Percentiles rank a stretch among this genome's conserved stretches.
These are phyloP conservation scores for Gentiana straminea DNA, from an alignment of 257 asterid genomes.

Conservation along the genomic window DNA sequence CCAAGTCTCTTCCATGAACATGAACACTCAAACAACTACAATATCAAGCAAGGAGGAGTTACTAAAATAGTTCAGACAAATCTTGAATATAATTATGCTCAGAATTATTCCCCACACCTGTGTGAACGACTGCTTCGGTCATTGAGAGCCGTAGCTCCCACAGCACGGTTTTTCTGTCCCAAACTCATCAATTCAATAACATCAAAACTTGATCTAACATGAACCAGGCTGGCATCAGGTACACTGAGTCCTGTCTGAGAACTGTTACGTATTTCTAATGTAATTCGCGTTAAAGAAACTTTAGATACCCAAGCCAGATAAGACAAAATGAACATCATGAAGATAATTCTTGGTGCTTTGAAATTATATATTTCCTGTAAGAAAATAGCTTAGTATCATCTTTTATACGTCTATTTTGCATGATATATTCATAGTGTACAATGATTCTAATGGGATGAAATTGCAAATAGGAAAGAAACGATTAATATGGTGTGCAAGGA, in stretches of 20 bases:
- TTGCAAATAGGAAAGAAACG: slow-evolving; percentile 2
- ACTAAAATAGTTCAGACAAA: slow-evolving; percentile 6
- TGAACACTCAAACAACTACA: slow-evolving; percentile 93
- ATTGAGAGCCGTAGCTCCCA: slow-evolving; percentile 95
- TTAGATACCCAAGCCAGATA: background rate
- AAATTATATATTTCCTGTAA: background rate
- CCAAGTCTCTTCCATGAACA: slow-evolving; percentile 83
- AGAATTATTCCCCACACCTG: slow-evolving; percentile 34
- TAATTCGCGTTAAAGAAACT: slow-evolving; percentile 41
- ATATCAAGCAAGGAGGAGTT: background rate
- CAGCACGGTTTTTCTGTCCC: slow-evolving; percentile 82
- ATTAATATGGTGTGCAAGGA: slow-evolving; percentile 33
- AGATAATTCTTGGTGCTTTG: background rate
- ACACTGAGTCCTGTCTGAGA: slow-evolving; percentile 89
- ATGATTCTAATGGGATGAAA: slow-evolving; percentile 1
- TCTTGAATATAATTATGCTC: background rate
- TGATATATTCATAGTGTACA: background rate
- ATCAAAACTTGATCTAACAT: slow-evolving; percentile 42
- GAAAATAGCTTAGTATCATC: no score
- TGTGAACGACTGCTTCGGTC: slow-evolving; percentile 99
- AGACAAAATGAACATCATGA: background rate
- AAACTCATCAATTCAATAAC: slow-evolving; percentile 76
- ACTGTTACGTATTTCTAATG: slow-evolving; percentile 88
- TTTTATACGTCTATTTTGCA: background rate
- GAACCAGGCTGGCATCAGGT: slow-evolving; percentile 58